These are phyloP conservation scores for Ceratobasidium theobromae DNA, from an alignment of 1,284 basidiomycete genomes.

Conservation along the genomic window DNA sequence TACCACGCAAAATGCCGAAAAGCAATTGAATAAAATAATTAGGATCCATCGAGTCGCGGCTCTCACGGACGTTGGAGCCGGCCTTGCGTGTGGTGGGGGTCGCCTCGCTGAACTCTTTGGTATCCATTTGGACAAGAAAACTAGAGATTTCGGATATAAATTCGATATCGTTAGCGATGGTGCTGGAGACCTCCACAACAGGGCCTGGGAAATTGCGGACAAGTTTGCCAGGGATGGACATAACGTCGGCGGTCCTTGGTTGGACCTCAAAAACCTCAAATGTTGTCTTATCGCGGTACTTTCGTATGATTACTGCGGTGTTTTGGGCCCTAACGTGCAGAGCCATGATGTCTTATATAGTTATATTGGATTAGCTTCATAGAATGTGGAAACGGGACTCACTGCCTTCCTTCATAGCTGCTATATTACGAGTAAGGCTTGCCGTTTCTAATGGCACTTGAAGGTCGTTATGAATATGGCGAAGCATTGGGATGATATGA, in stretches of 20 bases:
- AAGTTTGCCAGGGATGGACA: conserved; percentile 46
- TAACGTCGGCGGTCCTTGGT: conserved; percentile 43
- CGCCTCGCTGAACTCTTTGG: conserved; percentile 35
- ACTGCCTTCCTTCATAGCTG: neutral
- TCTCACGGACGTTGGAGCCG: conserved; percentile 37
- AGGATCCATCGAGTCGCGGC: conserved; percentile 45
- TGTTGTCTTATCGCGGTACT: conserved; percentile 37
- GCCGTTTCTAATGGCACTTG: neutral
- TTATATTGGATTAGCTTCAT: neutral
- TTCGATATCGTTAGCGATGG: conserved; percentile 38
- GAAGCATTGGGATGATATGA: neutral
- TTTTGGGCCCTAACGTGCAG: conserved; percentile 50
- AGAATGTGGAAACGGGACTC: neutral
- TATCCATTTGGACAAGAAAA: conserved; percentile 45
- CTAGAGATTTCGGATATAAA: conserved; percentile 43
- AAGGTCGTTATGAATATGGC: neutral
- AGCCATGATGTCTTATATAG: conserved; percentile 42
- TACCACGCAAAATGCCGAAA: conserved; percentile 47
- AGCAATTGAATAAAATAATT: conserved; percentile 51
- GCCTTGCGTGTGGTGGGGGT: conserved; percentile 36
- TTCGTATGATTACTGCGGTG: conserved; percentile 48
- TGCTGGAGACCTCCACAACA: conserved; percentile 27
- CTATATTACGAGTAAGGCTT: neutral
- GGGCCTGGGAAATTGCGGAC: conserved; percentile 44
- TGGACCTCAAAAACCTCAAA: conserved; percentile 51